Evolutionary conservation across 331 rosid species (phyloP), one percentile per base, ranked within the genome.

Genomic region (Arachis monticola): DNA sequence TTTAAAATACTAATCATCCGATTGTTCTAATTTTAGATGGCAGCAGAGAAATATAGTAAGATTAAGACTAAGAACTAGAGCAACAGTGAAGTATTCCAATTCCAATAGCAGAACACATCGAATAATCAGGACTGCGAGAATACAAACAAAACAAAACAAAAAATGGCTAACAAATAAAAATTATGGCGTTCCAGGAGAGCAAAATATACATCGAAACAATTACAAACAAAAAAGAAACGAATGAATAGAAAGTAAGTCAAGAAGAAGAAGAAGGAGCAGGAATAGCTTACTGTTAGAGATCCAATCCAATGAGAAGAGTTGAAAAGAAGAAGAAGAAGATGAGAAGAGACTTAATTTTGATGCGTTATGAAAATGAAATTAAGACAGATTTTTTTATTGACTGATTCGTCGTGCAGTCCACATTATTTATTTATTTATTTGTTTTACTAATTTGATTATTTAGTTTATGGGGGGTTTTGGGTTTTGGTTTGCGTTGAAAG

Each of bases 381-480:
- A 44, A 44, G 47, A 44, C 8, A 44, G 7, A 8, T 1, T 5
- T 11, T 51, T 51, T 51, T 51, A 13, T 12, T 51, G 56, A 51
- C 56, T 51, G 4, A 13, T 11, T 51, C 17, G 17, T 10, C n/a
- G 14, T 51, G 14, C 13, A 10, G 56, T 51, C 56, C 56, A 12
- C 4, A 3, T n/a, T 2, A 50, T 32, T 27, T 66, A 76, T 93
- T 84, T 81, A 88, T 97, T 10, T 12, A 12, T 11, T 51, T 51
- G 3, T 50, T 11, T 35, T 35, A 35, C 4, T 32, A 32, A 32
- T 32, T 32, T 3, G 38, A 32, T 32, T 97, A 94, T 85, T 87
- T 88, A 69, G 92, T 86, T 84, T 85, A 69, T 69, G 40, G 40
- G 5, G 56, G 6, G 17, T 12, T 51, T 12, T 5, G 55, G n/a